Percentiles rank a stretch among this genome's conserved stretches.
These are phyloP conservation scores for Funneliformis mosseae DNA, from an alignment of 192 early-diverging fungal genomes.

Conservation along the genomic window DNA sequence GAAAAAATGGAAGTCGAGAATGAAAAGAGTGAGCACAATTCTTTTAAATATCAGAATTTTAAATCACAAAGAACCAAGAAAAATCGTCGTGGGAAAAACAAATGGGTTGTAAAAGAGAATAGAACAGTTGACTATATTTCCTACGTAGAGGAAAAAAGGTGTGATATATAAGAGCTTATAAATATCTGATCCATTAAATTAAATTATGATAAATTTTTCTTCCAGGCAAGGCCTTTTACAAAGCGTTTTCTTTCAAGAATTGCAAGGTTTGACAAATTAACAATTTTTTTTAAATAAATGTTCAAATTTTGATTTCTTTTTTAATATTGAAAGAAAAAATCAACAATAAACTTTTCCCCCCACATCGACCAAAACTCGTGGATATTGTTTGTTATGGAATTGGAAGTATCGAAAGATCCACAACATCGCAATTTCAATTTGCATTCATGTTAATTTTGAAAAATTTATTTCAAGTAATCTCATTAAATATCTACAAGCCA, in stretches of 20 bases:
- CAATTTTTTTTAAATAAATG: not conserved
- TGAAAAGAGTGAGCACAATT: not conserved
- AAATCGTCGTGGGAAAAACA: not conserved
- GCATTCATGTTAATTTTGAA: slow-evolving; percentile 40
- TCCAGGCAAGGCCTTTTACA: not conserved
- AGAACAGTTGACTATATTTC: not conserved
- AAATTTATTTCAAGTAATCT: slow-evolving; percentile 41
- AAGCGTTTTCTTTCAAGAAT: not conserved
- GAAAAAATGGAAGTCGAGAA: too few species aligned
- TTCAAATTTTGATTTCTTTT: not conserved
- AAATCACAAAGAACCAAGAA: not conserved
- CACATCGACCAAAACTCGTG: slow-evolving; percentile 11
- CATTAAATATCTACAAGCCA: not conserved
- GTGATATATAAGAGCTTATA: not conserved
- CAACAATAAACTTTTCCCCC: not conserved
- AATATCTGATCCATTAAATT: not conserved
- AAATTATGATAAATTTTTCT: not conserved
- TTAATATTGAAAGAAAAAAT: slow-evolving; percentile 18
- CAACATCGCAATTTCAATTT: slow-evolving; percentile 44
- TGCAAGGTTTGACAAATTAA: not conserved
- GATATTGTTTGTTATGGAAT: slow-evolving; percentile 49
- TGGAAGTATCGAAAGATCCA: slow-evolving; percentile 43
- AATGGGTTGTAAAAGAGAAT: not conserved
- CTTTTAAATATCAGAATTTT: not conserved
- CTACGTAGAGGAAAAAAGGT: not conserved